Conservation (phyloP, 1,139 yeast species). For the Eremothecium gossypii region DNA sequence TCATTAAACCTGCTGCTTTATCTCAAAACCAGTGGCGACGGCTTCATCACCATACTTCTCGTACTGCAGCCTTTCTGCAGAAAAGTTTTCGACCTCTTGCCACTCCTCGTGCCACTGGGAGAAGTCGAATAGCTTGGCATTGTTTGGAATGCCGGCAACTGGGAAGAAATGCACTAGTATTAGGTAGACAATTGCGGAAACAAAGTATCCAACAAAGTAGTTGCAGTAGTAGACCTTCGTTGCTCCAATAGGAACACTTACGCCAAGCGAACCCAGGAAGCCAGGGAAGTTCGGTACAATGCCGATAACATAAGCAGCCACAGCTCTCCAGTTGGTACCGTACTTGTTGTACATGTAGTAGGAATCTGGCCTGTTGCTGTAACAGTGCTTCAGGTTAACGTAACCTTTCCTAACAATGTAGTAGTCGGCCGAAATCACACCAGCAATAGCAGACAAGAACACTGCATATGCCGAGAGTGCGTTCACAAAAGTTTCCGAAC, state of each 20-base stretch:
- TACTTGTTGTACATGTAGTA: slow-evolving; percentile 50
- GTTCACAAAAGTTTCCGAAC: slow-evolving; percentile 72
- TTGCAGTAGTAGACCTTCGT: slow-evolving; percentile 60
- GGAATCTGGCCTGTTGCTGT: slow-evolving; percentile 34
- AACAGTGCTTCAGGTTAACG: slow-evolving; percentile 56
- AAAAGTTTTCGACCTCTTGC: slow-evolving; percentile 54
- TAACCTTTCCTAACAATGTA: slow-evolving; percentile 66
- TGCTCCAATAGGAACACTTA: slow-evolving; percentile 69
- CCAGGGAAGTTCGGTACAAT: slow-evolving; percentile 80
- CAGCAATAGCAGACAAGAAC: slow-evolving; percentile 78
- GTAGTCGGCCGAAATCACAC: slow-evolving; percentile 73
- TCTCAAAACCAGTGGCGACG: background rate
- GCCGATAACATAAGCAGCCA: slow-evolving; percentile 60
- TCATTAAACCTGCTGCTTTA: background rate
- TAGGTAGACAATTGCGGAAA: slow-evolving; percentile 45
- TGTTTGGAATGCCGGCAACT: slow-evolving; percentile 44
- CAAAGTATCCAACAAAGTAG: slow-evolving; percentile 65
- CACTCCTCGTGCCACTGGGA: slow-evolving; percentile 43
- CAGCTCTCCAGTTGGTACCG: slow-evolving; percentile 80
- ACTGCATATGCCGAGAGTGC: slow-evolving; percentile 80
- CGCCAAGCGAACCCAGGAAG: slow-evolving; percentile 57
- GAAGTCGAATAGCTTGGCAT: slow-evolving; percentile 12
- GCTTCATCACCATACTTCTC: slow-evolving; percentile 9
- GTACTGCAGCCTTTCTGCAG: slow-evolving; percentile 28
- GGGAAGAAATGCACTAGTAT: slow-evolving; percentile 47